phyloP scores from a whole-genome alignment of 2,329 filamentous ascomycete species.

The Leptographium radiaticola region DNA sequence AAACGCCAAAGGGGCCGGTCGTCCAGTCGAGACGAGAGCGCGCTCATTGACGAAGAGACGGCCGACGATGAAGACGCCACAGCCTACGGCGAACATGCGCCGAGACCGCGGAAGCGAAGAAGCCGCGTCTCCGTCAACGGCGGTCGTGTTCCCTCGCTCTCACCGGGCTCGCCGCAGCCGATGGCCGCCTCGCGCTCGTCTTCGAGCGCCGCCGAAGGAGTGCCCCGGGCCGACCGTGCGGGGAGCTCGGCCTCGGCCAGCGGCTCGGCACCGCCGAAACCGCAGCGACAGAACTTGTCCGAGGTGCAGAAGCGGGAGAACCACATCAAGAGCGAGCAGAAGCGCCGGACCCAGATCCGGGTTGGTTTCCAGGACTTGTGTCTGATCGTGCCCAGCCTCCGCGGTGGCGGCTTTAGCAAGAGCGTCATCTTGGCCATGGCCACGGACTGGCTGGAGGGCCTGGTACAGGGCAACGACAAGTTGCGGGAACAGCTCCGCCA shows the following conservation, averaged over 20 bases:
- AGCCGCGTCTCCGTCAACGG: not conserved
- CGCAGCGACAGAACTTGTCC: constrained; percentile 55
- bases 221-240: not conserved
- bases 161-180: not conserved
- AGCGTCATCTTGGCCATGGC: constrained; percentile 65
- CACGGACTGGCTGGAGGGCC: constrained; percentile 63
- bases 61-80: not conserved
- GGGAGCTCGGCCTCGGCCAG: not conserved
- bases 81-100: not conserved
- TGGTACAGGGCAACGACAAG: constrained; percentile 54
- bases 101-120: not conserved
- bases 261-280: constrained; percentile 21
- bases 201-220: not conserved
- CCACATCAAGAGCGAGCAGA: constrained; percentile 46
- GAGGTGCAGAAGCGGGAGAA: constrained; percentile 77
- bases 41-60: not conserved
- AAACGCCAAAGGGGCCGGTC: constrained; percentile 35
- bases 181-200: not conserved
- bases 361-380: constrained; percentile 73
- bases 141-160: not conserved
- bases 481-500: constrained; percentile 36
- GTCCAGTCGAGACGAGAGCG: not conserved
- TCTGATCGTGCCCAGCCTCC: constrained; percentile 61
- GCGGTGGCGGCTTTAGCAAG: constrained; percentile 68
- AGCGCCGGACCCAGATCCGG: constrained; percentile 76